Percentiles rank a stretch among this genome's conserved stretches.
Evolutionary conservation across 1,284 basidiomycete species (phyloP).

Genomic region (Trichosporon asahii): DNA sequence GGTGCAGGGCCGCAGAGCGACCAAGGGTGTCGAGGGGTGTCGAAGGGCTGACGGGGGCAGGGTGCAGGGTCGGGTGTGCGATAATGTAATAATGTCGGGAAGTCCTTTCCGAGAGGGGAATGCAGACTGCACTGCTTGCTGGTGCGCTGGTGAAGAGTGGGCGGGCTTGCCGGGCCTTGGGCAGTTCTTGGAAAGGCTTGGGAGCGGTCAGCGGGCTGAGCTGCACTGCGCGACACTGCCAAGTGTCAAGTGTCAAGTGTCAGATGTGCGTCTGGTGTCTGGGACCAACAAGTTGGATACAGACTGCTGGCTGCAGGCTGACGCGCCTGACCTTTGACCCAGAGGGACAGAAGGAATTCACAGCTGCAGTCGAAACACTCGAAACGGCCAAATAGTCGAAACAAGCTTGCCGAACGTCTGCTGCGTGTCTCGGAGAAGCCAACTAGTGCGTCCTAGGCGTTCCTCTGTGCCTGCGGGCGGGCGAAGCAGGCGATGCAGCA

Average conservation of each 20-base stretch:
- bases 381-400: background rate
- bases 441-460: background rate
- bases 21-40: background rate
- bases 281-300: background rate
- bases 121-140: background rate
- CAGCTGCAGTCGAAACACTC: background rate
- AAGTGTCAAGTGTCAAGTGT: background rate
- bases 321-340: background rate
- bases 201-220: background rate
- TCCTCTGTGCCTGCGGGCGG: conserved; percentile 5
- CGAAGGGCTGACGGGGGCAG: background rate
- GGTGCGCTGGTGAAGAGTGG: background rate
- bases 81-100: conserved; percentile 9
- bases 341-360: background rate
- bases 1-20: background rate
- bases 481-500: background rate
- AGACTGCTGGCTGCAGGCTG: background rate
- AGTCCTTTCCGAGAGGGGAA: conserved; percentile 9
- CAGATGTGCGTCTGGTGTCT: no score
- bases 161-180: background rate
- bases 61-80: conserved; percentile 2
- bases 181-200: background rate
- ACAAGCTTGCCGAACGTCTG: background rate
- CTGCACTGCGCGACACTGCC: background rate
- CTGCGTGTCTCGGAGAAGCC: background rate